Evolutionary conservation across 208 protist genomes (phyloP).

Genomic region (Trichomonas gallinae): DNA sequence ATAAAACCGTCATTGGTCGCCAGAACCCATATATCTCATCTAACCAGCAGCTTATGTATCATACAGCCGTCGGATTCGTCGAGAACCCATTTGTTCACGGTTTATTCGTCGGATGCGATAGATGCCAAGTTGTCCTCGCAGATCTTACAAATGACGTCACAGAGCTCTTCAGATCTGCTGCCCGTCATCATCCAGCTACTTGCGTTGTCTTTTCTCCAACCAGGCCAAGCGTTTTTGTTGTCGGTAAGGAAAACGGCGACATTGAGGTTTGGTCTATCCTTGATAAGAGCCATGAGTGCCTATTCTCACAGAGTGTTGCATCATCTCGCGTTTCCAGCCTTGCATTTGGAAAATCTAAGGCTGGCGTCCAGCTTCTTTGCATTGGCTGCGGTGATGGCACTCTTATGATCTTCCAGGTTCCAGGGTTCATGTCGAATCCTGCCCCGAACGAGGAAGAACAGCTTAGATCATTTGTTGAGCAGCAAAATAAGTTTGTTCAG

Average conservation of each 20-base stretch:
- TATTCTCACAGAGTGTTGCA: neutral
- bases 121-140: neutral
- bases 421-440: neutral
- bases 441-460: neutral
- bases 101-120: neutral
- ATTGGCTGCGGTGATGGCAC: neutral
- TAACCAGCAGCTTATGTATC: neutral
- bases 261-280: neutral
- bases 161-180: neutral
- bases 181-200: neutral
- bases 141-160: neutral
- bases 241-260: conserved; percentile 18
- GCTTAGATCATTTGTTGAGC: neutral
- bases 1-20: neutral
- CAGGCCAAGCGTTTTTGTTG: neutral
- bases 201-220: neutral
- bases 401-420: neutral
- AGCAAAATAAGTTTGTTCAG: neutral
- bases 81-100: neutral
- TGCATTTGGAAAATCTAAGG: neutral
- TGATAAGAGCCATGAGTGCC: neutral
- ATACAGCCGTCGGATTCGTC: neutral
- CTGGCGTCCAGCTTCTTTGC: neutral
- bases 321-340: neutral
- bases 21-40: neutral